Base-by-base conservation (phyloP, 2,329 filamentous ascomycete genomes). In the Pseudogymnoascus sp. region DNA sequence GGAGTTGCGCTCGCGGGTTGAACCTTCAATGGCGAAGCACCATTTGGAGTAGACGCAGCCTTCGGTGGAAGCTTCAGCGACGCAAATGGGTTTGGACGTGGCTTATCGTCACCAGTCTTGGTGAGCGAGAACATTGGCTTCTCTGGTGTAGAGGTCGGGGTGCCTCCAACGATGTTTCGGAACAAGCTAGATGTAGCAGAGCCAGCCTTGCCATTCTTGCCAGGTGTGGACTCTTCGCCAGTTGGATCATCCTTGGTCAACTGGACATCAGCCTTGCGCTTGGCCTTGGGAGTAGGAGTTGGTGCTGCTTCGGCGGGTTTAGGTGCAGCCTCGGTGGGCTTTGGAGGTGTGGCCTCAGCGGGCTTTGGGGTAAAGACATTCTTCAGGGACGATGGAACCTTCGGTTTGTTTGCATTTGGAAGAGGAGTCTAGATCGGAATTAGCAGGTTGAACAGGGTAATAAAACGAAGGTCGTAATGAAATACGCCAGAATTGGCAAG, bases 111-210 rank as follows among this genome's bases (percentile, higher is more conserved):
- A 29, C 3, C 3, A 3, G 19, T 44, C 38, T 59, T 59, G 3
- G 37, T 64, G 50, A 40, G 17, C 21, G 63, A 61, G 26, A 65
- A 64, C 6, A 67, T 62, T 50, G 68, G 71, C 62, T 68, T 70
- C 26, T 66, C 64, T n/a, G 69, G 67, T 33, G 65, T 70, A 23
- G 64, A 35, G 4, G 21, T 35, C 62, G 40, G 53, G 7, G 44
- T 44, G 40, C 66, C 71, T 26, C 71, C 70, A 46, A 74, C 59
- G 15, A 72, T 71, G 23, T 65, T 66, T 53, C 70, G 72, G 66
- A 74, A 72, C 11, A 73, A 63, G 19, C 69, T 71, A 15, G 70
- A 72, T 5, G 72, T 74, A 33, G 67, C 68, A 7, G 72, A 74
- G 38, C 67, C 69, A n/a, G 15, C 59, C 38, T 38, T 38, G 44